Conservation (phyloP, 1,139 yeast species). For the Pneumocystis jirovecii region DNA sequence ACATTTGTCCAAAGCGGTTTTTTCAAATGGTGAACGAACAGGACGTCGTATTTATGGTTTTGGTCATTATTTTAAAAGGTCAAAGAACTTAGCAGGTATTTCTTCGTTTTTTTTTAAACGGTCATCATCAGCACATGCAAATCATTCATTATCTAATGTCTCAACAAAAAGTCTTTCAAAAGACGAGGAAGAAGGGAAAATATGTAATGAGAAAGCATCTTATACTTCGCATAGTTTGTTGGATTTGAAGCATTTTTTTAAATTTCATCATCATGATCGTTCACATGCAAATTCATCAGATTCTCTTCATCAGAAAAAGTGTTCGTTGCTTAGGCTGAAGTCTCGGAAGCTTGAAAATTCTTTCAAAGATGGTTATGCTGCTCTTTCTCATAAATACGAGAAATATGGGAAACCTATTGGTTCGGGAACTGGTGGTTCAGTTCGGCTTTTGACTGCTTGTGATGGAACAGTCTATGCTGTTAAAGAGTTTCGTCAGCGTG, state of each 20-base stretch:
- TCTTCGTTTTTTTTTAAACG: slow-evolving; percentile 10
- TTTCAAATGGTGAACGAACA: neutral
- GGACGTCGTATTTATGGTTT: neutral
- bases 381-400: slow-evolving; percentile 66
- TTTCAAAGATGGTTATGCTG: slow-evolving; percentile 22
- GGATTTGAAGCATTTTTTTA: slow-evolving; percentile 29
- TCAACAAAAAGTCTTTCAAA: slow-evolving; percentile 6
- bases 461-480: slow-evolving; percentile 87
- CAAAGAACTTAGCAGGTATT: neutral
- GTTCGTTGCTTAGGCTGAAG: slow-evolving; percentile 8
- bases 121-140: slow-evolving; percentile 5
- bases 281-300: slow-evolving; percentile 5
- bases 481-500: slow-evolving; percentile 81
- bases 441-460: slow-evolving; percentile 61
- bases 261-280: slow-evolving; percentile 11
- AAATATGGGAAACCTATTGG: slow-evolving; percentile 82
- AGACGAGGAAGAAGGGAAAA: slow-evolving; percentile 1
- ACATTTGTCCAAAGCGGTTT: neutral
- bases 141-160: slow-evolving; percentile 5
- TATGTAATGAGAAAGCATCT: slow-evolving; percentile 13
- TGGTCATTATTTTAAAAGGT: neutral
- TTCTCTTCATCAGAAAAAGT: slow-evolving; percentile 8
- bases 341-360: slow-evolving; percentile 6
- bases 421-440: slow-evolving; percentile 97
- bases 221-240: slow-evolving; percentile 23